Evolutionary conservation across 352 stramenopile genomes (phyloP).

Genomic region (Phytophthora syringae): DNA sequence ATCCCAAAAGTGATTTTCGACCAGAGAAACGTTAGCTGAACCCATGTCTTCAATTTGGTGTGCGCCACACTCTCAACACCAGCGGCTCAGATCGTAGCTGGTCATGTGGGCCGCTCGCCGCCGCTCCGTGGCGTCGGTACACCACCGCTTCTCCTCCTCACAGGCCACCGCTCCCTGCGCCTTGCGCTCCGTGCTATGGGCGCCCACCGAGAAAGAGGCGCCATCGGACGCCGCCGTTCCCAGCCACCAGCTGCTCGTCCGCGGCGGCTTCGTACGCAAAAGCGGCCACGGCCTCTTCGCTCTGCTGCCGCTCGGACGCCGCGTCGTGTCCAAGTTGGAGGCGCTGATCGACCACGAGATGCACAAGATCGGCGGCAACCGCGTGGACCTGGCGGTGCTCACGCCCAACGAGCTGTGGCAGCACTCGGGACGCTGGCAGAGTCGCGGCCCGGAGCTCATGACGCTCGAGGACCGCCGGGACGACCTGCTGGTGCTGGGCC

Average conservation of each 20-base stretch:
- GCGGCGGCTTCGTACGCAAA: constrained; percentile 89
- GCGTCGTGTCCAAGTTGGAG: constrained; percentile 82
- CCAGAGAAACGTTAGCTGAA: not conserved
- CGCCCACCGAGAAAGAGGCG: constrained; percentile 77
- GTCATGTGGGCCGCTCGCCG: constrained; percentile 34
- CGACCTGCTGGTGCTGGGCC: constrained; percentile 69
- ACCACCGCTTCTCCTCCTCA: constrained; percentile 25
- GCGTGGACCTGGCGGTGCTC: constrained; percentile 81
- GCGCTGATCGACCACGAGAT: constrained; percentile 86
- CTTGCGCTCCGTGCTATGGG: constrained; percentile 66
- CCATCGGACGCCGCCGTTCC: constrained; percentile 81
- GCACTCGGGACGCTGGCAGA: constrained; percentile 84
- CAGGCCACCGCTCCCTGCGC: constrained; percentile 27
- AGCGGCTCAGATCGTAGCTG: constrained; percentile 8
- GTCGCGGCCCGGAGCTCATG: constrained; percentile 84
- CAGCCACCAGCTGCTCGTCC: constrained; percentile 87
- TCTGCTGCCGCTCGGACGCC: constrained; percentile 78
- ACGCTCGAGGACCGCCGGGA: constrained; percentile 78
- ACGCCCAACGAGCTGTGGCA: constrained; percentile 84
- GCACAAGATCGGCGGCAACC: constrained; percentile 78
- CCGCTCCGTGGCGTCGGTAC: constrained; percentile 8
- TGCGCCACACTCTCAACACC: constrained; percentile 19
- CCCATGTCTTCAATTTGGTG: constrained; percentile 18
- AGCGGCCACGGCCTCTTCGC: constrained; percentile 80
- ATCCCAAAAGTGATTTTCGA: too few species aligned